Conservation (phyloP, 371 early-diverging fungal species). For the Funneliformis caledonium region DNA sequence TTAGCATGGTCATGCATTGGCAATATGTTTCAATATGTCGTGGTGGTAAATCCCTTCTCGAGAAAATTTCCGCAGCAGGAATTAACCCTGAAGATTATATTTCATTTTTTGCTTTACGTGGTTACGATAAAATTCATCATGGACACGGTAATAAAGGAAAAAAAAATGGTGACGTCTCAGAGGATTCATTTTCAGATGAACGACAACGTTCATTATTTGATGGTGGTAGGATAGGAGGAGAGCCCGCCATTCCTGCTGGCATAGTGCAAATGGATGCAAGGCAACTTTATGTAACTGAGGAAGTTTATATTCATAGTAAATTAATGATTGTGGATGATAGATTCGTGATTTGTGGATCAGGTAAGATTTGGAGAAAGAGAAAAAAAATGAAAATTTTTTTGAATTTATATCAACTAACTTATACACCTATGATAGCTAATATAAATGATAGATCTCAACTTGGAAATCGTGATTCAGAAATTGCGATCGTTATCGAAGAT, state of each 20-base stretch:
- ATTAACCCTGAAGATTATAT: conserved; percentile 78
- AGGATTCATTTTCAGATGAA: conserved; percentile 39
- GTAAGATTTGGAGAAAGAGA: conserved; percentile 56
- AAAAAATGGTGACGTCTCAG: neutral
- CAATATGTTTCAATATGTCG: conserved; percentile 85
- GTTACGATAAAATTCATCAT: conserved; percentile 61
- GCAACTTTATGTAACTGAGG: conserved; percentile 74
- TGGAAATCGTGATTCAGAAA: conserved; percentile 91
- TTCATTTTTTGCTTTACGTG: conserved; percentile 77
- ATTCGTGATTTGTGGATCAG: conserved; percentile 82
- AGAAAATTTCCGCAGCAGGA: conserved; percentile 65
- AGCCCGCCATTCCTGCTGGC: neutral
- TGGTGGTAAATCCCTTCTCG: conserved; percentile 73
- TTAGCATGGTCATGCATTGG: conserved; percentile 76
- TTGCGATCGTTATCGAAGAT: conserved; percentile 87
- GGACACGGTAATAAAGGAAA: neutral
- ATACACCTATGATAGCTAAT: conserved; percentile 60
- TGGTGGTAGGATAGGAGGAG: conserved; percentile 41
- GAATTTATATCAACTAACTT: neutral
- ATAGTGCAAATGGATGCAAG: conserved; percentile 45
- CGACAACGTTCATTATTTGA: neutral
- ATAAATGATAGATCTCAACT: conserved; percentile 88
- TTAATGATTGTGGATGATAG: conserved; percentile 91
- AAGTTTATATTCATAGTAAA: conserved; percentile 91
- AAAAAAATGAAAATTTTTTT: neutral